These are phyloP conservation scores for Geosmithia morbida DNA, from an alignment of 2,329 filamentous ascomycete genomes.

Conservation along the genomic window DNA sequence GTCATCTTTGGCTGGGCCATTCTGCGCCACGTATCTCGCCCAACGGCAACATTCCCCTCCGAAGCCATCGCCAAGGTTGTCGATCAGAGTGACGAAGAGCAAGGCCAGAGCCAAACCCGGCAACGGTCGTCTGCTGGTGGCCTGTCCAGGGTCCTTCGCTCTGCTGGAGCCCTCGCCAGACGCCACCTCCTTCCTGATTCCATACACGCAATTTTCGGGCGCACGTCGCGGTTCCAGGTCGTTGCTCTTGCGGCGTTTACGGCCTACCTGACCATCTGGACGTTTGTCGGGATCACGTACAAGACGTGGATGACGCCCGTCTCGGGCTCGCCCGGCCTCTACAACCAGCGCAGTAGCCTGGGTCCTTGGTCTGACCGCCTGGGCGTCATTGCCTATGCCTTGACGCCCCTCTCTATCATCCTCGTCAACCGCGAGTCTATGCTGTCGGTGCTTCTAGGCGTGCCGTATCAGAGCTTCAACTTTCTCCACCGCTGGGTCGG, in stretches of 20 bases:
- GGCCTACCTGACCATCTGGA: conserved; percentile 52
- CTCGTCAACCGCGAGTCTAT: conserved; percentile 57
- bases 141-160: conserved; percentile 14
- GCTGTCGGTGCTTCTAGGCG: conserved; percentile 53
- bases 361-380: conserved; percentile 57
- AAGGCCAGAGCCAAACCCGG: not conserved
- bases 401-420: conserved; percentile 56
- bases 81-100: not conserved
- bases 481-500: conserved; percentile 68
- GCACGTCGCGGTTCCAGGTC: conserved; percentile 54
- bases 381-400: conserved; percentile 56
- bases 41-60: conserved; percentile 6
- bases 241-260: conserved; percentile 41
- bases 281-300: conserved; percentile 56
- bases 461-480: conserved; percentile 65
- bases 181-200: conserved; percentile 47
- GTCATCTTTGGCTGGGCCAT: conserved; percentile 27
- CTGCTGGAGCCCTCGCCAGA: conserved; percentile 25
- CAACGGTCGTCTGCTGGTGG: conserved; percentile 4
- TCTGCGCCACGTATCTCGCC: conserved; percentile 10
- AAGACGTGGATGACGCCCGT: conserved; percentile 57
- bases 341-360: conserved; percentile 51
- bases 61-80: conserved; percentile 7
- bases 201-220: conserved; percentile 43
- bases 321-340: conserved; percentile 33